Percentiles rank a stretch among this genome's conserved stretches.
phyloP scores from a whole-genome alignment of 1,284 basidiomycete species.

The Ganoderma resinaceum region DNA sequence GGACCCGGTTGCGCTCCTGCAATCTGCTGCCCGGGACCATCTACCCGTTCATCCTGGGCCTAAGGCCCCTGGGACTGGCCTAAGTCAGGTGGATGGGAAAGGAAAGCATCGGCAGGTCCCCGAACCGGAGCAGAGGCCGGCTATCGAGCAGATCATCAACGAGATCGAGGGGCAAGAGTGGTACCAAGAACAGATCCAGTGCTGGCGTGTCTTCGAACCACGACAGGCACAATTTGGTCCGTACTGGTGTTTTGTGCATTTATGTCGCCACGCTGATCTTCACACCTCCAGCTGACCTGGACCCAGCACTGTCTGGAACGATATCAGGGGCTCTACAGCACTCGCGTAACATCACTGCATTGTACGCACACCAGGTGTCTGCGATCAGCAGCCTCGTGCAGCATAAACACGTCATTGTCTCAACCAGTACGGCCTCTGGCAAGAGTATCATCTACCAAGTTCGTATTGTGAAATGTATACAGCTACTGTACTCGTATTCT shows the following conservation, averaged over 20 bases:
- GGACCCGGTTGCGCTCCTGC: conserved; percentile 69
- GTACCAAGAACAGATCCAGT: conserved; percentile 75
- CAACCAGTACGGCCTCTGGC: conserved; percentile 90
- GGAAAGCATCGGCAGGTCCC: conserved; percentile 45
- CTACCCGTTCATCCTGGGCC: conserved; percentile 70
- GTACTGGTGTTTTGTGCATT: conserved; percentile 17
- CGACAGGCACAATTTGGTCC: conserved; percentile 61
- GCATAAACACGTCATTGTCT: conserved; percentile 84
- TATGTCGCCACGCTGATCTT: background rate
- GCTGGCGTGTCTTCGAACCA: conserved; percentile 59
- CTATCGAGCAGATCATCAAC: conserved; percentile 63
- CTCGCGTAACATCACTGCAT: conserved; percentile 68
- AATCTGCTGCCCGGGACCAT: conserved; percentile 71
- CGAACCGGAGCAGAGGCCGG: conserved; percentile 57
- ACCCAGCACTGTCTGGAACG: conserved; percentile 62
- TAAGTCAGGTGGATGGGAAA: conserved; percentile 29
- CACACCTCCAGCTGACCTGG: conserved; percentile 51
- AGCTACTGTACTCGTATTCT: conserved; percentile 4
- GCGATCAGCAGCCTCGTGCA: conserved; percentile 75
- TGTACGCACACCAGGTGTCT: conserved; percentile 84
- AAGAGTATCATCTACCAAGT: conserved; percentile 93
- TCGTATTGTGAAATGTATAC: background rate
- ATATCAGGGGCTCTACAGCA: conserved; percentile 66
- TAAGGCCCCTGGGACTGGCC: conserved; percentile 13
- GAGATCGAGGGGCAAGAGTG: conserved; percentile 65